Percentiles rank a stretch among this genome's conserved stretches.
phyloP scores from a whole-genome alignment of 2,329 filamentous ascomycete species.

The Penicillium digitatum region DNA sequence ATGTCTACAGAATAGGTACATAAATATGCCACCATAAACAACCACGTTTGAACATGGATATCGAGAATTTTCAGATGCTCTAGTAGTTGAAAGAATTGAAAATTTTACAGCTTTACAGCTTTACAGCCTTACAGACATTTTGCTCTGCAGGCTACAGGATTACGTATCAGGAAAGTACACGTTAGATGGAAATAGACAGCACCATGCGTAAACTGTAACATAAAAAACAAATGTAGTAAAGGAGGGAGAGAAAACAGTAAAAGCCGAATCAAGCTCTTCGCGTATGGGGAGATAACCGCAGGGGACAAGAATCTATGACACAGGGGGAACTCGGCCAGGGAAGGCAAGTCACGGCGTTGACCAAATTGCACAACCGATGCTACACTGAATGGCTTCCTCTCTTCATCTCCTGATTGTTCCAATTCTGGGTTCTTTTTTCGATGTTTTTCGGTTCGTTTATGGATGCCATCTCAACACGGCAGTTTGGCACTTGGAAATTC shows the following conservation, averaged over 20 bases:
- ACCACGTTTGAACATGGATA: neutral
- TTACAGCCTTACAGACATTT: neutral
- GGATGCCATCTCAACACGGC: slow-evolving; percentile 15
- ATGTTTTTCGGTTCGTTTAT: slow-evolving; percentile 16
- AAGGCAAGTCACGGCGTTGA: slow-evolving; percentile 12
- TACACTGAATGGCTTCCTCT: slow-evolving; percentile 14
- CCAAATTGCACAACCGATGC: slow-evolving; percentile 11
- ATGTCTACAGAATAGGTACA: neutral
- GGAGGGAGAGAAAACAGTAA: slow-evolving; percentile 16
- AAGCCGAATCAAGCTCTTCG: slow-evolving; percentile 22
- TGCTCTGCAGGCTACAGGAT: neutral
- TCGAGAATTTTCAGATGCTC: no score
- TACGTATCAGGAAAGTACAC: neutral
- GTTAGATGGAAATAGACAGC: slow-evolving; percentile 19
- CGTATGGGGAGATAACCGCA: slow-evolving; percentile 24
- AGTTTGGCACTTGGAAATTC: slow-evolving; percentile 27
- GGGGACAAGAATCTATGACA: slow-evolving; percentile 29
- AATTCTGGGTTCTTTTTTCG: slow-evolving; percentile 9
- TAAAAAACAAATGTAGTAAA: slow-evolving; percentile 22
- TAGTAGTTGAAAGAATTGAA: neutral
- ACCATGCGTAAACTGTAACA: slow-evolving; percentile 36
- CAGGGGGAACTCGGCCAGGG: slow-evolving; percentile 14
- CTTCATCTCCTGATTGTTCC: neutral
- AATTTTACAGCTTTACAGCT: neutral
- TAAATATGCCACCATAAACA: neutral